Base-by-base conservation (phyloP, 106 monocot species). In the Vanilla planifolia region DNA sequence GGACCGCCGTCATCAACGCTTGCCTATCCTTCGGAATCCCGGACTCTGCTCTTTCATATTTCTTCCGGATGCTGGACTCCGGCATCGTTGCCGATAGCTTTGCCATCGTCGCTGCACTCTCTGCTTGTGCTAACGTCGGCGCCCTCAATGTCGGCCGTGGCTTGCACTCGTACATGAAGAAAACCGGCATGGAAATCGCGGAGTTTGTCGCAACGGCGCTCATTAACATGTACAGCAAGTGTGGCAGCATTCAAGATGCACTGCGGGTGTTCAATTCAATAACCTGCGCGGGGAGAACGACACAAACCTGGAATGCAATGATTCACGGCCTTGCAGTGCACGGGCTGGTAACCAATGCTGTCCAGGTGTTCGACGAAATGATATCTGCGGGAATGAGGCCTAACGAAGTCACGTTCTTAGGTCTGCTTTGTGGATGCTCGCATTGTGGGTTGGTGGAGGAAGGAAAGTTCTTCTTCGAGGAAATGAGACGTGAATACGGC, bases 161-260 rank as follows among this genome's bases (percentile, higher is more conserved):
- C n/a, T 36, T 26, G 24, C 73, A 78, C 43, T 47, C 61, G 37
- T 41, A 25, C 5, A 17, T 48, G 0, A 20, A n/a, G 27, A 78
- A 73, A 64, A 62, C 24, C 9, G 27, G 47, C 39, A 29, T 43
- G 6, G 55, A 56, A 41, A 19, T 62, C n/a, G 25, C 62, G 3
- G 48, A 33, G 3, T 55, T 72, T n/a, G 20, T 73, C 5, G 61
- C 44, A 1, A 67, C 66, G 24, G 41, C 66, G 22, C 61, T 78
- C 11, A 78, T 82, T 10, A 85, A 93, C 33, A 85, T 93, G 76
- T 85, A 93, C 63, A 48, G 71, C 16, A 82, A 73, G 48, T 63
- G 67, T 41, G 67, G 78, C 25, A 36, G 55, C 36, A 28, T 73
- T 6, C 45, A 44, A 3, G 66, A 66, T 44, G 73, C 73, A 1